These are phyloP conservation scores for Suhomyces taliae DNA, from an alignment of 1,139 yeast species.

Conservation along the genomic window DNA sequence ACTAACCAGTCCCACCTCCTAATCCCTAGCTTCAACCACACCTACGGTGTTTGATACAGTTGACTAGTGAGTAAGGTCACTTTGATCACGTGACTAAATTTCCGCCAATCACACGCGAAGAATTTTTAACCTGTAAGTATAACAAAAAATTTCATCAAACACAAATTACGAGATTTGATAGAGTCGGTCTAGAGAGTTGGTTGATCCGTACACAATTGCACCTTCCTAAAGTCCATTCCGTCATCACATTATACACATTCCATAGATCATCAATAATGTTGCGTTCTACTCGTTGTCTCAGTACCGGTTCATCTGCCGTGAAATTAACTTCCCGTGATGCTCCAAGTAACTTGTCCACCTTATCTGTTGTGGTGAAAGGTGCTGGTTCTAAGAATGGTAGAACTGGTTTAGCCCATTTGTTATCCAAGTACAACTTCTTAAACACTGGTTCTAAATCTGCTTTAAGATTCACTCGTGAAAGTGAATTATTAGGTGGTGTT, in stretches of 20 bases:
- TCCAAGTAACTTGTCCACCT: constrained; percentile 62
- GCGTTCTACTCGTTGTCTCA: constrained; percentile 41
- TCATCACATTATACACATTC: background rate
- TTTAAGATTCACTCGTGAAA: constrained; percentile 89
- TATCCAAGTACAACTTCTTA: constrained; percentile 82
- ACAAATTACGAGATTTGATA: constrained; percentile 4
- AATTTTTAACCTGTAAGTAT: constrained; percentile 5
- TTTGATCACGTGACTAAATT: background rate
- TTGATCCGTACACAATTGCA: constrained; percentile 5
- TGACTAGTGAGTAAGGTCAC: background rate
- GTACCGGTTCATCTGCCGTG: constrained; percentile 40
- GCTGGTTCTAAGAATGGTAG: constrained; percentile 85
- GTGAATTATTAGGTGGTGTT: constrained; percentile 89
- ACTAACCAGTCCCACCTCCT: background rate
- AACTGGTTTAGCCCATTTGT: constrained; percentile 84
- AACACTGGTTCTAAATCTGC: constrained; percentile 85
- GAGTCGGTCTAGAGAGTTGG: constrained; percentile 7
- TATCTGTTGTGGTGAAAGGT: constrained; percentile 69
- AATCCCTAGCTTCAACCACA: background rate
- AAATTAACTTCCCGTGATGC: constrained; percentile 50
- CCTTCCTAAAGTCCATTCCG: constrained; percentile 11
- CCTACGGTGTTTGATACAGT: background rate
- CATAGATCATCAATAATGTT: constrained; percentile 5
- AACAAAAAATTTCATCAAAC: constrained; percentile 8
- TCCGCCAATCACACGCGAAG: constrained; percentile 11